A percentile compares a stretch with the other conserved stretches of the same genome.
Conservation (phyloP, 306 rosid species). For the Gillenia trifoliata region DNA sequence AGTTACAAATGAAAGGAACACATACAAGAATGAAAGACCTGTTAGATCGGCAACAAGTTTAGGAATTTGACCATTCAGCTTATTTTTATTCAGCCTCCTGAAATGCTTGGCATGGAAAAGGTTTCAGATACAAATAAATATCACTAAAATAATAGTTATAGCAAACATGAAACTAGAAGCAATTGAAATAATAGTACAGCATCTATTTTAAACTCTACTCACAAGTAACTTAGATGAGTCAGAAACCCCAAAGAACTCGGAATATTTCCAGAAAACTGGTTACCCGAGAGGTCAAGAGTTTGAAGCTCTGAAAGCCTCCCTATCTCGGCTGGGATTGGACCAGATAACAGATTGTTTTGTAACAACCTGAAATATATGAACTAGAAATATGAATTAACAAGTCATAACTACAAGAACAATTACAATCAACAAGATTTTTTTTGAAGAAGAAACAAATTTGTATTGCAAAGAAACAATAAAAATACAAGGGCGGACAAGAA, state of each 20-base stretch:
- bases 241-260: slow-evolving; percentile 75
- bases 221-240: slow-evolving; percentile 83
- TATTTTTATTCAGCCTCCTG: slow-evolving; percentile 91
- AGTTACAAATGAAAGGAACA: slow-evolving; percentile 12
- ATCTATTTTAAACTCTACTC: slow-evolving; percentile 48
- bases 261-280: slow-evolving; percentile 71
- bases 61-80: slow-evolving; percentile 78
- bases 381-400: slow-evolving; percentile 2
- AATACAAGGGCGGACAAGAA: no score
- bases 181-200: not conserved
- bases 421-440: no score
- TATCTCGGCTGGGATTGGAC: slow-evolving; percentile 73
- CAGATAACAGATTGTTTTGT: slow-evolving; percentile 79
- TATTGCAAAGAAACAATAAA: no score
- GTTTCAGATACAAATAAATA: slow-evolving; percentile 38
- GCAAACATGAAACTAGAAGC: not conserved
- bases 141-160: not conserved
- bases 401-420: not conserved
- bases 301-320: slow-evolving; percentile 73
- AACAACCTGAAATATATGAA: slow-evolving; percentile 50
- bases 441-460: no score
- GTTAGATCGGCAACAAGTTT: slow-evolving; percentile 72
- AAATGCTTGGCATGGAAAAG: slow-evolving; percentile 57
- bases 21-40: slow-evolving; percentile 80
- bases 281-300: slow-evolving; percentile 82